Evolutionary conservation across 176 grass and related monocot genomes (phyloP), one percentile per base, ranked within the genome.

Genomic region (Phoenix dactylifera): DNA sequence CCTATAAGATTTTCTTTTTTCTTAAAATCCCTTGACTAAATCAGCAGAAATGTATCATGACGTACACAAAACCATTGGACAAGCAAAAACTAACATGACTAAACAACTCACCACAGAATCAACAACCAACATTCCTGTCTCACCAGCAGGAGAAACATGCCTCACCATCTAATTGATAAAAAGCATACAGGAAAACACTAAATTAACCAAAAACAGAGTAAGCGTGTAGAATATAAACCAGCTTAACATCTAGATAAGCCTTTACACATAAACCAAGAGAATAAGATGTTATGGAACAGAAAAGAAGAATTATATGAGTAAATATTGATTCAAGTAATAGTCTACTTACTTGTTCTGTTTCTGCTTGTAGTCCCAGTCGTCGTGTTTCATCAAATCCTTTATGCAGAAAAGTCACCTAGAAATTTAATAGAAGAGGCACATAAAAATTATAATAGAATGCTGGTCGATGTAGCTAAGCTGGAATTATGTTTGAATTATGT

Each of bases 351-450:
- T 92, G 88, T 60, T 98, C 93, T 59, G 93, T 98, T 59, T 98
- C 93, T 71, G 76, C 88, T 66, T 65, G 68, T 50, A 98, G 88
- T 49, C 93, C 93, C 85, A 98, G 88, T 52, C 93, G 81, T 0
- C 93, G 81, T 35, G 82, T 92, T 85, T 98, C 88, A 72, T 98
- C 93, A 52, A 89, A 98, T 74, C 93, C 93, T 85, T 98, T 98
- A 68, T 98, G 93, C 64, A 85, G 72, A 92, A 89, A 92, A 14
- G 93, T 98, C 39, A 67, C 76, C 93, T 98, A 78, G 65, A 76
- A 68, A 32, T 61, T 29, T 28, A 3, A 44, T 14, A 44, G 35
- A 44, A 44, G 35, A 44, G 9, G 28, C 28, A 30, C 4, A 30
- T 30, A 30, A 30, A 30, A 30, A 30, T 30, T 44, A 12, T 9